Evolutionary conservation across 2,329 filamentous ascomycete genomes (phyloP).

Genomic region (Lachnellula subtilissima): DNA sequence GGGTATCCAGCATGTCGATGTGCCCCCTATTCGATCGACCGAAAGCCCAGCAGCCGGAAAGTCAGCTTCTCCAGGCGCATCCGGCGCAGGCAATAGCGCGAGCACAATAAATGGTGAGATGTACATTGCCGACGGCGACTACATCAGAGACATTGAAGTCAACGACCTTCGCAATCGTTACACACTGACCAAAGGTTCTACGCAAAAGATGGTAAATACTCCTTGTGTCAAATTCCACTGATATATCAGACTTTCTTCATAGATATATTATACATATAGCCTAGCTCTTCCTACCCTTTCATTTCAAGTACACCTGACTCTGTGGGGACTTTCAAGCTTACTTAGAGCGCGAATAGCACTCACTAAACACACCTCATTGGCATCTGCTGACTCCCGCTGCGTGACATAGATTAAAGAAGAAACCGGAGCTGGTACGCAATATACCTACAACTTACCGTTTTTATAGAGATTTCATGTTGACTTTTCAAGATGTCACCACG

Average conservation of each 20-base stretch:
- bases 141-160: slow-evolving; percentile 98
- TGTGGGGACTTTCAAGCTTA: slow-evolving; percentile 65
- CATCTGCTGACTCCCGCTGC: slow-evolving; percentile 89
- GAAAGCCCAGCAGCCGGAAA: slow-evolving; percentile 22
- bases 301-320: slow-evolving; percentile 33
- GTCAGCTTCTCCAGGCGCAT: slow-evolving; percentile 26
- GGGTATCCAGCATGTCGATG: slow-evolving; percentile 84
- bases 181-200: slow-evolving; percentile 91
- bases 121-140: slow-evolving; percentile 94
- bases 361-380: slow-evolving; percentile 62
- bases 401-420: slow-evolving; percentile 99
- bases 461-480: slow-evolving; percentile 48
- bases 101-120: slow-evolving; percentile 71
- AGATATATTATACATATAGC: slow-evolving; percentile 30
- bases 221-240: slow-evolving; percentile 63
- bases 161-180: slow-evolving; percentile 97
- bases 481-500: slow-evolving; percentile 90
- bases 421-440: slow-evolving; percentile 95
- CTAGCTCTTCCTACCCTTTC: slow-evolving; percentile 28
- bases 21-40: slow-evolving; percentile 66
- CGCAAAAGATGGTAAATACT: slow-evolving; percentile 99
- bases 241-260: slow-evolving; percentile 47
- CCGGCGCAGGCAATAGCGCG: slow-evolving; percentile 37
- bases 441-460: slow-evolving; percentile 42
- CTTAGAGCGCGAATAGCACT: slow-evolving; percentile 60